Evolutionary conservation across 805 yeast species (phyloP).

Genomic region (Sporopachydermia lactativora): DNA sequence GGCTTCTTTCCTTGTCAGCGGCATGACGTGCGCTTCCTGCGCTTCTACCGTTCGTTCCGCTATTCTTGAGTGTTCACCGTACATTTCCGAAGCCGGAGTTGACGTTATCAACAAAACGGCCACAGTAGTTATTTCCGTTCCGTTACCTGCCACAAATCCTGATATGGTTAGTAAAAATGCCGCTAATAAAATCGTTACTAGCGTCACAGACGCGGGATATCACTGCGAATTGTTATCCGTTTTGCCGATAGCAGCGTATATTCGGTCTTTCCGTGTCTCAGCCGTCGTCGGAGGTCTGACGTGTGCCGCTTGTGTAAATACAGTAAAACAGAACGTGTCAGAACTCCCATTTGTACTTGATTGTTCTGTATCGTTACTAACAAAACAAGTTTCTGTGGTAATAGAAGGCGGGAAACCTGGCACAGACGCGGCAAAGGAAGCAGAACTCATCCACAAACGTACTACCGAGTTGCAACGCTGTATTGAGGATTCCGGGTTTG

Average conservation of each 20-base stretch:
- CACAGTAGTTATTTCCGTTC: constrained; percentile 33
- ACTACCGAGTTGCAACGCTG: constrained; percentile 31
- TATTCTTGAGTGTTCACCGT: constrained; percentile 18
- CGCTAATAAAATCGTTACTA: constrained; percentile 33
- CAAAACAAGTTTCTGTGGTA: constrained; percentile 25
- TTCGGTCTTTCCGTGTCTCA: constrained; percentile 31
- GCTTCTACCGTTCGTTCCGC: constrained; percentile 33
- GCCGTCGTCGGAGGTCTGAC: constrained; percentile 65
- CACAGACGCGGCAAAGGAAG: not conserved
- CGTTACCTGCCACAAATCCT: constrained; percentile 10
- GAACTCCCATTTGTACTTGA: constrained; percentile 39
- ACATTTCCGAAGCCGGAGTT: constrained; percentile 28
- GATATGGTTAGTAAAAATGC: constrained; percentile 22
- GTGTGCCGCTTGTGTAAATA: constrained; percentile 54
- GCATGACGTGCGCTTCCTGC: constrained; percentile 62
- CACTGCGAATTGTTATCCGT: constrained; percentile 42
- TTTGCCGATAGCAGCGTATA: constrained; percentile 38
- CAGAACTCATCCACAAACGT: not conserved
- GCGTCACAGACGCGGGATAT: constrained; percentile 32
- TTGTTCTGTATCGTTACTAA: constrained; percentile 39
- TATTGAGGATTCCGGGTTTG: constrained; percentile 57
- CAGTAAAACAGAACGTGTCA: constrained; percentile 31
- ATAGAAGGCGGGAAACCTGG: not conserved
- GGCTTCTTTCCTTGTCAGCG: constrained; percentile 43
- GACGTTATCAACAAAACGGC: constrained; percentile 40